Evolutionary conservation across 192 early-diverging fungal species (phyloP).

Genomic region (Mortierella alpina): DNA sequence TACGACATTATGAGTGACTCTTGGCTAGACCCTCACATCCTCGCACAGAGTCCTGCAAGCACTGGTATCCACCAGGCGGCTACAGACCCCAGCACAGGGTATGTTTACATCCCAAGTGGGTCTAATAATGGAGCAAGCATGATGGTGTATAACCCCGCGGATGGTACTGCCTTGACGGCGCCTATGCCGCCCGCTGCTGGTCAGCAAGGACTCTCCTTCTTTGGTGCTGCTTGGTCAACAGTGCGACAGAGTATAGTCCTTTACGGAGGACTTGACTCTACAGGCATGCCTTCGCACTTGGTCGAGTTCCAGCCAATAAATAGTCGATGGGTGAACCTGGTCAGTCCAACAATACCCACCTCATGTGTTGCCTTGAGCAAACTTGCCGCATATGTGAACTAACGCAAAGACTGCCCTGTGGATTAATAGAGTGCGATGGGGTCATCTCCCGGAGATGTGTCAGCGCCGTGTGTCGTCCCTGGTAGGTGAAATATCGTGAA

Average conservation of each 20-base stretch:
- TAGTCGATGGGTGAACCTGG: neutral
- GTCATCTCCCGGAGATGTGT: neutral
- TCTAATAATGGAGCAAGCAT: neutral
- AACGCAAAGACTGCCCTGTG: neutral
- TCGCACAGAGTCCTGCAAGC: neutral
- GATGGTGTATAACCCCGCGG: conserved; percentile 6
- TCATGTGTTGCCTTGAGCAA: neutral
- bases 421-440: neutral
- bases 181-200: neutral
- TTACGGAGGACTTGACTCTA: neutral
- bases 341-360: neutral
- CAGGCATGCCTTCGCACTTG: neutral
- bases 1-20: conserved; percentile 2
- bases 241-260: neutral
- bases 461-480: conserved; percentile 4
- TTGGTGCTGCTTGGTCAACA: neutral
- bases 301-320: conserved; percentile 2
- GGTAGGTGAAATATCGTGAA: neutral
- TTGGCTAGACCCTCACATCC: neutral
- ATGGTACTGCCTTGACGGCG: neutral
- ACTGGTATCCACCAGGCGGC: neutral
- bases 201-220: neutral
- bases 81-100: conserved; percentile 7
- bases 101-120: neutral
- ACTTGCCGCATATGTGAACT: neutral